Evolutionary conservation across 192 early-diverging fungal species (phyloP).

Genomic region (Ramicandelaber brevisporus): DNA sequence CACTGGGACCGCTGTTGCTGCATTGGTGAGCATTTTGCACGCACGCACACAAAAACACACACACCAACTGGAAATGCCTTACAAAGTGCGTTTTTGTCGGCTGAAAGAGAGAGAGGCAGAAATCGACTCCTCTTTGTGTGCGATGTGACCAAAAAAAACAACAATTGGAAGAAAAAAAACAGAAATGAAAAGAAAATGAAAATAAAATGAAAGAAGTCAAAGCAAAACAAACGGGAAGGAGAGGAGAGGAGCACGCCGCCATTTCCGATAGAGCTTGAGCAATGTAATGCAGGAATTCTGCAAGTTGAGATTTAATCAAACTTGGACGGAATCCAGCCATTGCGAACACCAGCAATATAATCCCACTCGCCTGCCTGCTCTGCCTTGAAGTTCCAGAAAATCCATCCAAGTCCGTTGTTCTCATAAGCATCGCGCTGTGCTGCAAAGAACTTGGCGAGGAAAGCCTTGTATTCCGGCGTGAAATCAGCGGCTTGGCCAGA

Average conservation of each 20-base stretch:
- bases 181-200: neutral
- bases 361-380: conserved; percentile 44
- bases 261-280: conserved; percentile 11
- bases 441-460: conserved; percentile 25
- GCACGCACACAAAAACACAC: too few species aligned
- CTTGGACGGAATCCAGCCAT: conserved; percentile 27
- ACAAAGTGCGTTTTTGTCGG: too few species aligned
- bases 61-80: too few species aligned
- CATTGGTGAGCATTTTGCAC: too few species aligned
- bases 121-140: too few species aligned
- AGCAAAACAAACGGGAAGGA: conserved; percentile 1
- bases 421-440: conserved; percentile 45
- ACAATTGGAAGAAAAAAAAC: conserved; percentile 3
- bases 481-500: too few species aligned
- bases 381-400: conserved; percentile 55
- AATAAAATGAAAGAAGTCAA: conserved; percentile 2
- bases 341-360: conserved; percentile 35
- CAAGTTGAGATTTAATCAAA: conserved; percentile 12
- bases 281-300: conserved; percentile 10
- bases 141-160: conserved; percentile 1
- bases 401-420: conserved; percentile 30
- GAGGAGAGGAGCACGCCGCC: conserved; percentile 1
- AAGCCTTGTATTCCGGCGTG: conserved; percentile 16
- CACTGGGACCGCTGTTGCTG: too few species aligned
- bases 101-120: too few species aligned